These are phyloP conservation scores for Syzygium aromaticum DNA, from an alignment of 345 rosid genomes.

Conservation along the genomic window DNA sequence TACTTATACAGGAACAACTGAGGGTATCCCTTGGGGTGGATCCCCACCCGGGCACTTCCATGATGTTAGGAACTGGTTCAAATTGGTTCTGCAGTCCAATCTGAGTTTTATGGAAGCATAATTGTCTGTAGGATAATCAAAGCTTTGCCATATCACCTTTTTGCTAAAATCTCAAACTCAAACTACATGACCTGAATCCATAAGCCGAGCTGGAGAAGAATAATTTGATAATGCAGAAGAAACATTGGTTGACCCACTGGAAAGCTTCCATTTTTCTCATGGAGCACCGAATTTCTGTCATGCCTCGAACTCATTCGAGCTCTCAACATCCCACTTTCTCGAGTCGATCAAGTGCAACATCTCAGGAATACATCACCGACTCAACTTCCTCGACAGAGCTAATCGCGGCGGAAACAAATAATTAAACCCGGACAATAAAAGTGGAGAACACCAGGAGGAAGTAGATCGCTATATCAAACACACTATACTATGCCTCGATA, in stretches of 20 bases:
- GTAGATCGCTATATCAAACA: too few species aligned
- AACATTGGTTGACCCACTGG: conserved; percentile 8
- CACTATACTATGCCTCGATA: too few species aligned
- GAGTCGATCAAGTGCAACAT: too few species aligned
- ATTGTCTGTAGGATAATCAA: conserved; percentile 22
- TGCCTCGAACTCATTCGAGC: too few species aligned
- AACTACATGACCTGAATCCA: conserved; percentile 19
- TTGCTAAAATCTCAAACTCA: not conserved
- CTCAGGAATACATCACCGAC: too few species aligned
- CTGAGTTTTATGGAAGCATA: conserved; percentile 5
- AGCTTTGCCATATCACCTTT: conserved; percentile 18
- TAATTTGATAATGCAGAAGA: not conserved
- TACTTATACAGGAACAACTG: too few species aligned
- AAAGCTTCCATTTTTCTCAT: not conserved
- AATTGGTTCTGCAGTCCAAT: conserved; percentile 2
- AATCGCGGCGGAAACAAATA: too few species aligned
- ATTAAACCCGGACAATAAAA: too few species aligned
- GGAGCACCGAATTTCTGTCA: conserved; percentile 11
- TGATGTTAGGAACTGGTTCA: not conserved
- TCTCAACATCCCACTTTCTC: too few species aligned
- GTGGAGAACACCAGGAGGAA: too few species aligned
- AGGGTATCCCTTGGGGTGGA: too few species aligned
- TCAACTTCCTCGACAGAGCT: too few species aligned
- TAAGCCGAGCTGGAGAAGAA: conserved; percentile 3
- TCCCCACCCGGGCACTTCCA: conserved; percentile 2